These are phyloP conservation scores for Solanum chilense DNA, from an alignment of 257 asterid species.

Conservation along the genomic window DNA sequence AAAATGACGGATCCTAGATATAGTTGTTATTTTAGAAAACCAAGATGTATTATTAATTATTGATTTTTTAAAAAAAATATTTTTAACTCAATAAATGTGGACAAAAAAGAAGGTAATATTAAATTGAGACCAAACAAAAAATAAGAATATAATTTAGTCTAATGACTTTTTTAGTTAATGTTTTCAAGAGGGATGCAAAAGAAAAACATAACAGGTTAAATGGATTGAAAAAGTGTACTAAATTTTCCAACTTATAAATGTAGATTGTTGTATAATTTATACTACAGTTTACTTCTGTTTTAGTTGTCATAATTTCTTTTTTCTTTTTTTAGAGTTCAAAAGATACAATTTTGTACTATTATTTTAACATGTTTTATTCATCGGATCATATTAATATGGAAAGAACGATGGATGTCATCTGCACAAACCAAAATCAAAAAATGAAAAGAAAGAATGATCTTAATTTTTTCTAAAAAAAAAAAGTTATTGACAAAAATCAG, in stretches of 20 bases:
- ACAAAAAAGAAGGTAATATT: not conserved
- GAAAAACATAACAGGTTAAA: not conserved
- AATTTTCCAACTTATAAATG: not conserved
- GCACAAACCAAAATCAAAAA: not conserved
- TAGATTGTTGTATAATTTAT: too few relatives aligned
- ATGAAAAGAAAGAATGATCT: too few relatives aligned
- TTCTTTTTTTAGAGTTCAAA: not conserved
- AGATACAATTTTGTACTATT: not conserved
- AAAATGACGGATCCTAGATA: too few relatives aligned
- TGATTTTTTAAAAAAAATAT: not conserved
- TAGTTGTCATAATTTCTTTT: too few relatives aligned
- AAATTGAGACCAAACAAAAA: not conserved
- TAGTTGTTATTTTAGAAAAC: not conserved
- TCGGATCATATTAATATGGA: too few relatives aligned
- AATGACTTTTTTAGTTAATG: not conserved
- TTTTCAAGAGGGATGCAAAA: not conserved
- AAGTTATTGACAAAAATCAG: not conserved
- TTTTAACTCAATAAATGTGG: not conserved
- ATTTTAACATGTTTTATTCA: too few relatives aligned
- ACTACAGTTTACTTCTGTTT: accelerated
- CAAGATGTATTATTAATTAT: not conserved
- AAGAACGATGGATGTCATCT: not conserved
- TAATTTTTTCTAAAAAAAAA: too few relatives aligned
- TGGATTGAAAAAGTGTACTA: not conserved
- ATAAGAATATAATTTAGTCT: not conserved